Base-by-base conservation (phyloP, 2,329 filamentous ascomycete genomes). In the Neopestalotiopsis sp. region DNA sequence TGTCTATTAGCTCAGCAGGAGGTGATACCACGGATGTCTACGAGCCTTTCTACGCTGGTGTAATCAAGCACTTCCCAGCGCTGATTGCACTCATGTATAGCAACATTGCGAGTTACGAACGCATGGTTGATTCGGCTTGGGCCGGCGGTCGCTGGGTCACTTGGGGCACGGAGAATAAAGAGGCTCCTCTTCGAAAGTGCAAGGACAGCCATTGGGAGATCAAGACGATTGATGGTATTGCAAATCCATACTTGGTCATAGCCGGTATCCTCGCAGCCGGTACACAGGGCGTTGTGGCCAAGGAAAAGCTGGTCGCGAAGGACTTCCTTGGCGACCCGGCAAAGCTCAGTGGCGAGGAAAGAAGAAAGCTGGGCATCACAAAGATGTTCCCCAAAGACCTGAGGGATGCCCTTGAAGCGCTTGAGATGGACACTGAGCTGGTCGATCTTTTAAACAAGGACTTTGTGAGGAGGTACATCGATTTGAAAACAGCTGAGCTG, bases 141-240 rank as follows among this genome's bases (percentile, higher is more conserved):
- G 88, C 92, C 0, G 92, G 92, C n/a, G 92, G 92, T 0, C 88
- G 90, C 7, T 95, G 91, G 90, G 87, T 95, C 0, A 83, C 91
- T 0, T 97, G 93, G 93, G 94, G 94, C 13, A 92, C 89, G 4
- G 90, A 96, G 80, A 96, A 96, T 78, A 89, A 92, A 20, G 92
- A 95, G 81, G 85, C 89, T 4, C 91, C 93, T 0, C 82, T 97
- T 10, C 87, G 93, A 13, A 90, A 91, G 76, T 87, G 94, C 62
- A 82, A 83, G 3, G 81, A 79, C 2, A 89, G 88, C 24, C 91
- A 94, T 75, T 97, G 93, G 91, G 94, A 97, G 79, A 74, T 97
- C 28, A 91, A 94, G 75, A 89, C 87, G 67, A 76, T 95, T n/a
- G 94, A 97, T 75, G 94, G 93, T 0, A 80, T 94, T 20, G 92